Evolutionary conservation across 2,329 filamentous ascomycete species (phyloP), one percentile per base, ranked within the genome.

Genomic region (Ambrosiella beaveri): DNA sequence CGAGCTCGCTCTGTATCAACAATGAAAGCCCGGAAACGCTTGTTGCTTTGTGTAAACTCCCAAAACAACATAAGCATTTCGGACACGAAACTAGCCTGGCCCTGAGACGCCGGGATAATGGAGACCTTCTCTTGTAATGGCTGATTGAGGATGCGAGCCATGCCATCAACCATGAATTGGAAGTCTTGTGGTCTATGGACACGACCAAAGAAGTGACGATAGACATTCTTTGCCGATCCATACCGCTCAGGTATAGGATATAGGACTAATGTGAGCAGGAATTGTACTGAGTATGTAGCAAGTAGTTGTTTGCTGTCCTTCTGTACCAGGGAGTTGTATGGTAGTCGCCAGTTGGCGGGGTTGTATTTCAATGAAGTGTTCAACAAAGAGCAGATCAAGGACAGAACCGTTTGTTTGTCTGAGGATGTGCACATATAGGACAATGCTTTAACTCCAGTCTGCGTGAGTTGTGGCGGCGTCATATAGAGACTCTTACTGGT

Each of bases 361-460:
- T 97, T 97, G 70, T 95, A 97, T 68, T 97, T 96, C 63, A 97
- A 77, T 0, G 90, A 88, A 19, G 93, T 97, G 65, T 98, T 98
- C 44, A 98, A 72, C 13, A 97, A 73, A 3, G 93, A 98, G 71
- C 93, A 98, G 13, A 98, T 74, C 2, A 95, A 75, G 1, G 89
- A 95, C 53, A 97, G 73, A 13, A 96, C 89, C 11, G 90, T 79
- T 68, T 96, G 90, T 72, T 96, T 95, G 66, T 96, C 89, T 1
- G 87, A 75, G 64, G 84, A 90, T 11, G 88, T 87, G 61, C 88
- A 88, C 57, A 97, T 80, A 70, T 96, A 93, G 1, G 89, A 95
- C 63, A 97, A 80, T 2, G 88, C 81, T 65, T 81, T 85, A 39
- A 93, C 84, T 27, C 93, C 91, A 66, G 84, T 83, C 36, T 88